phyloP scores from a whole-genome alignment of 176 grass and related monocot species.

The Areca catechu region DNA sequence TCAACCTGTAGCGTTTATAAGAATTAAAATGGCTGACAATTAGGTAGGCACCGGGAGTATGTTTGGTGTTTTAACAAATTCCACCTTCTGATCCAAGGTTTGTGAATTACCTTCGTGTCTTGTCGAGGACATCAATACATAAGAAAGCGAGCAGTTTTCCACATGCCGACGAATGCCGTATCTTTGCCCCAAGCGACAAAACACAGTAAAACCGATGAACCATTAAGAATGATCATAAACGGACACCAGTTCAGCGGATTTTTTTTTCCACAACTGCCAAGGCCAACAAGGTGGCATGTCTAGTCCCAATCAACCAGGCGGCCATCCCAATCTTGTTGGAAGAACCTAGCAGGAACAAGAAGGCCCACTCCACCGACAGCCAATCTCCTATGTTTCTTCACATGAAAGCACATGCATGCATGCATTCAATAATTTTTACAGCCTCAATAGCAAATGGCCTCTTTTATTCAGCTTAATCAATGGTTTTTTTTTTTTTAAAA shows the following conservation, averaged over 20 bases:
- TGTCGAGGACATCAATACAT: too few species aligned
- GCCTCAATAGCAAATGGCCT: background rate
- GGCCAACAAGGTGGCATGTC: constrained; percentile 9
- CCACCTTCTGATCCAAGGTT: too few species aligned
- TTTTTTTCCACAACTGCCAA: constrained; percentile 7
- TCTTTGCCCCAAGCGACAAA: background rate
- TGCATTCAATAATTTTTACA: background rate
- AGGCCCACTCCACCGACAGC: background rate
- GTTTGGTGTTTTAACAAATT: too few species aligned
- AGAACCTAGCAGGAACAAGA: too few species aligned
- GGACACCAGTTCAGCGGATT: background rate
- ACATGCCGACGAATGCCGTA: too few species aligned
- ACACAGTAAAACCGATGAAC: background rate
- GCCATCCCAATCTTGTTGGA: constrained; percentile 5
- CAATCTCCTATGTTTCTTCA: constrained; percentile 5
- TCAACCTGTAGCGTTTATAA: too few species aligned
- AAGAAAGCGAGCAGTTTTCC: background rate
- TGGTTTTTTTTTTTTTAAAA: too few species aligned
- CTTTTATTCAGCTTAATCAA: constrained; percentile 9
- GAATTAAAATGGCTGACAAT: too few species aligned
- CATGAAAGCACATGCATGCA: background rate
- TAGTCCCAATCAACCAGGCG: constrained; percentile 22
- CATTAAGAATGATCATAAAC: background rate
- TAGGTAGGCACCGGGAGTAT: too few species aligned
- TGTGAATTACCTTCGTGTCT: too few species aligned